Evolutionary conservation across 345 rosid species (phyloP).

Genomic region (Mallotus nudiflorus): DNA sequence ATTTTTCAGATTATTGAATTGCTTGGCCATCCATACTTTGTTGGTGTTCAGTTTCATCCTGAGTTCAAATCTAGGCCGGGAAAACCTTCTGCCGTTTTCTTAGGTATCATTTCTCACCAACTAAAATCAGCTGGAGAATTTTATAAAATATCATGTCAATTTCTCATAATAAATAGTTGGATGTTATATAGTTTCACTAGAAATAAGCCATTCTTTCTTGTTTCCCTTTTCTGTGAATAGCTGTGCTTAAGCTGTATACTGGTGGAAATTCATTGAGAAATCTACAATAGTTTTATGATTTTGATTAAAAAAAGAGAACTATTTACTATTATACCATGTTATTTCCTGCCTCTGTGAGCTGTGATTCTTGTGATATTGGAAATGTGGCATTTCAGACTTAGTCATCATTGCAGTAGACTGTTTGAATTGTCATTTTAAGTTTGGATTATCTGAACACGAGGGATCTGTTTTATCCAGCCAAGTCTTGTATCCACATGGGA

Average conservation of each 20-base stretch:
- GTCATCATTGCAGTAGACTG: neutral
- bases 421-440: neutral
- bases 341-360: neutral
- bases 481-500: neutral
- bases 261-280: neutral
- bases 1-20: constrained; percentile 57
- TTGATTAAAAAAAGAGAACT: neutral
- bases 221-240: too few relatives aligned
- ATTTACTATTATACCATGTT: neutral
- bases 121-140: neutral
- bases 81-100: constrained; percentile 82
- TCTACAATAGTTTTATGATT: neutral
- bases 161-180: neutral
- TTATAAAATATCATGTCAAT: neutral
- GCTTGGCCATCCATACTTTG: constrained; percentile 59
- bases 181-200: too few relatives aligned
- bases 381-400: neutral
- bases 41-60: constrained; percentile 91
- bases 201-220: too few relatives aligned
- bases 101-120: constrained; percentile 46
- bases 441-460: neutral
- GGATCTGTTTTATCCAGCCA: neutral
- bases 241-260: neutral
- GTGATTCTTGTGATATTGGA: neutral
- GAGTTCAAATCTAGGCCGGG: constrained; percentile 97